Evolutionary conservation across 2,329 filamentous ascomycete genomes (phyloP), one percentile per base, ranked within the genome.

Genomic region (Torrubiella hemipterigena): DNA sequence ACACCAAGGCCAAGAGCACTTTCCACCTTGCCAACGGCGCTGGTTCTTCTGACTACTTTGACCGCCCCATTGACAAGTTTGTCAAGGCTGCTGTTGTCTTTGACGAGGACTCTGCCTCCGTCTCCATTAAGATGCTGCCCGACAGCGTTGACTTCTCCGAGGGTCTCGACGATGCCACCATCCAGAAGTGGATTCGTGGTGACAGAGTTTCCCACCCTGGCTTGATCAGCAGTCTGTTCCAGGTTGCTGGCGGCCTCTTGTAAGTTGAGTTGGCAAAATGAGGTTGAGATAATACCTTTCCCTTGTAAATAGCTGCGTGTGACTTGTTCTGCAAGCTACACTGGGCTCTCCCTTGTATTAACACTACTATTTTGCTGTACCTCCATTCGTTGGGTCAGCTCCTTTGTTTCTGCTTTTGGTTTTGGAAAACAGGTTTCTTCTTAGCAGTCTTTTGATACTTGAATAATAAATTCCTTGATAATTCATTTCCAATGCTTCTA

Each of bases 41-140:
- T 20, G 79, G 80, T 31, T 73, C 75, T 49, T 75, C 71, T 18
- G 73, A 86, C 54, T 87, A 77, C 58, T 81, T 89, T 51, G 56
- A 63, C 25, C 74, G 82, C 18, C 82, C 82, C 4, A 61, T 61
- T 16, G 56, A 63, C 29, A 52, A 52, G 22, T 66, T 61, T 38
- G 67, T 81, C 48, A 83, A 76, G 55, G 65, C 74, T 35, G 79
- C 75, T 29, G 64, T 77, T 25, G 59, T 82, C 32, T 72, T 82
- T 46, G 60, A 68, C 42, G 57, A 63, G 30, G 52, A 55, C 31
- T 65, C 59, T 30, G 57, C 59, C 17, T 58, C 57, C 17, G 65
- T 76, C 31, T 63, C 67, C 39, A 69, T 81, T 50, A 71, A 73
- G 56, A 46, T 65, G 26, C 51, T 75, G 13, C 49, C 58, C 31